Conservation (phyloP, 2,329 filamentous ascomycete species). For the Colletotrichum sp. region DNA sequence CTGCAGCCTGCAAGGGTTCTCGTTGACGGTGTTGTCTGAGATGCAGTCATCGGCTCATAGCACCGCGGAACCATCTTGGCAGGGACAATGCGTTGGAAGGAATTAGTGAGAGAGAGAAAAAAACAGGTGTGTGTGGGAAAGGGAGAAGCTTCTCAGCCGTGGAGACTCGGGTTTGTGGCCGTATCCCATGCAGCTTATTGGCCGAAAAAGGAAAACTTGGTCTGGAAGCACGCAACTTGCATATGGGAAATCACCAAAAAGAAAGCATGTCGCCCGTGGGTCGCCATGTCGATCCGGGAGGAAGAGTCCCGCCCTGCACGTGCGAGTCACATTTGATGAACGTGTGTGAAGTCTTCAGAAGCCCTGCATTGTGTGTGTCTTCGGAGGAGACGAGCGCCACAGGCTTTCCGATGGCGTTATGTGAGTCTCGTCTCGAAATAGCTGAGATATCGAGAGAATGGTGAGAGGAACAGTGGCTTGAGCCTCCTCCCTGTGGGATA, state of each 20-base stretch:
- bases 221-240: slow-evolving; percentile 2
- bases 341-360: slow-evolving; percentile 6
- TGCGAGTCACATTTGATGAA: slow-evolving; percentile 16
- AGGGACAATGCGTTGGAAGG: not conserved
- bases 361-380: slow-evolving; percentile 2
- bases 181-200: not conserved
- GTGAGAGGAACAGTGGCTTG: not conserved
- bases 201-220: not conserved
- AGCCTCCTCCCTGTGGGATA: not conserved
- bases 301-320: not conserved
- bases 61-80: not conserved
- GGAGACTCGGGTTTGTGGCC: not conserved
- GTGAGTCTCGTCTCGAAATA: not conserved
- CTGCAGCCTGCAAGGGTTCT: slow-evolving; percentile 12
- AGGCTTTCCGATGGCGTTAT: not conserved
- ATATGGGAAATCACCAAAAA: slow-evolving; percentile 5
- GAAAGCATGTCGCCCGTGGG: not conserved
- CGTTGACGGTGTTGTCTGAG: slow-evolving; percentile 2
- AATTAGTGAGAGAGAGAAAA: not conserved
- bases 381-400: not conserved
- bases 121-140: not conserved
- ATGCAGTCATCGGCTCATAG: slow-evolving; percentile 8
- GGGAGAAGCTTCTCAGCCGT: not conserved
- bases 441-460: not conserved
- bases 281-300: not conserved